phyloP scores from a whole-genome alignment of 805 yeast genomes.

The Tetrapisispora pingtungensis region DNA sequence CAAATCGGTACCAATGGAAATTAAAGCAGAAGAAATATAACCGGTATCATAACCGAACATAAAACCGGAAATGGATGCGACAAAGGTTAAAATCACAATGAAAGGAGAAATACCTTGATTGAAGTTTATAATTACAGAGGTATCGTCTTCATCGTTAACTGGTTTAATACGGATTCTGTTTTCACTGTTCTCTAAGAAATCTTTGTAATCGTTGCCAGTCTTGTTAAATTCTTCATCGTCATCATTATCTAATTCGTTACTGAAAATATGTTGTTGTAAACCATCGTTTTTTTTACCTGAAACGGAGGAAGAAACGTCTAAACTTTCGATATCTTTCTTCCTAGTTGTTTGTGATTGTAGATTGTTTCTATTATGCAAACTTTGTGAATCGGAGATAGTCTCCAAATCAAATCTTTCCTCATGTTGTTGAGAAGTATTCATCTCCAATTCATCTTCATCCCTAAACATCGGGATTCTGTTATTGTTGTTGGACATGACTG shows the following conservation, averaged over 20 bases:
- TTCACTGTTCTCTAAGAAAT: slow-evolving; percentile 7
- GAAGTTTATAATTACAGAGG: slow-evolving; percentile 39
- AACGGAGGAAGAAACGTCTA: neutral
- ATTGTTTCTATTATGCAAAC: neutral
- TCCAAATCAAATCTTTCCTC: neutral
- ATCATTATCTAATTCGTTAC: neutral
- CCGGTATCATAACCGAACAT: slow-evolving; percentile 98
- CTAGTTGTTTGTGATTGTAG: neutral
- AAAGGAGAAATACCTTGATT: slow-evolving; percentile 48
- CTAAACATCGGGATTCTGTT: slow-evolving; percentile 4
- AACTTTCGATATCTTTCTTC: neutral
- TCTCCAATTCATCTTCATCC: slow-evolving; percentile 3
- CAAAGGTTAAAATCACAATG: slow-evolving; percentile 59
- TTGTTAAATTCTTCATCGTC: neutral
- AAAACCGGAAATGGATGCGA: slow-evolving; percentile 86
- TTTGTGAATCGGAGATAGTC: neutral
- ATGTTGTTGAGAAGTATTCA: neutral
- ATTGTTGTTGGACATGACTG: neutral
- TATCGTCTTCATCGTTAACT: slow-evolving; percentile 39
- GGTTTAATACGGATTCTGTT: slow-evolving; percentile 27
- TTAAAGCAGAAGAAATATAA: slow-evolving; percentile 87
- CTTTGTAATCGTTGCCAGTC: slow-evolving; percentile 4
- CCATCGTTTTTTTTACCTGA: neutral
- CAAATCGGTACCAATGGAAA: slow-evolving; percentile 71
- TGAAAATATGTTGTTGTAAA: neutral